Percentiles rank a stretch among this genome's conserved stretches.
phyloP scores from a whole-genome alignment of 129 eudicot genomes.

The Chrysanthemum lavandulifolium region DNA sequence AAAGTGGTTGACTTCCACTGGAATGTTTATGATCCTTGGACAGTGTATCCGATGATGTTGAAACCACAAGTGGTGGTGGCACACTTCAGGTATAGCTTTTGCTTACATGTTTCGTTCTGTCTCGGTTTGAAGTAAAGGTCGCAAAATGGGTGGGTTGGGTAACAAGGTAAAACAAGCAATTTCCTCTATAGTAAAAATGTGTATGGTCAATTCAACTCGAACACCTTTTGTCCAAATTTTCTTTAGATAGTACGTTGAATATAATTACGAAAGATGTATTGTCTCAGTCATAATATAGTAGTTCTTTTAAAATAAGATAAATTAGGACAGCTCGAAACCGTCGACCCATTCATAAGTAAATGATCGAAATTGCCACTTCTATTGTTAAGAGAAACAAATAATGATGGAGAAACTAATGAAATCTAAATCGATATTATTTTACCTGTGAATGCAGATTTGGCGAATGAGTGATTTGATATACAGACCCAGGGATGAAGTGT shows the following conservation, averaged over 20 bases:
- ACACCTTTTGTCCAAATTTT: too few species aligned
- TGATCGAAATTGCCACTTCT: background rate
- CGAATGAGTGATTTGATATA: slow-evolving; percentile 81
- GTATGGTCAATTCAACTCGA: too few species aligned
- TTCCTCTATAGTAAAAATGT: too few species aligned
- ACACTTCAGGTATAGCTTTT: slow-evolving; percentile 62
- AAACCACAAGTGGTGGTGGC: slow-evolving; percentile 77
- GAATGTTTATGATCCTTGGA: slow-evolving; percentile 91
- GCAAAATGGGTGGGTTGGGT: background rate
- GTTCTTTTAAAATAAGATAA: too few species aligned
- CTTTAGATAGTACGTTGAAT: too few species aligned
- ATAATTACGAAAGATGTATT: too few species aligned
- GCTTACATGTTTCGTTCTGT: background rate
- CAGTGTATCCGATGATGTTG: slow-evolving; percentile 98
- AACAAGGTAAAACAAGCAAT: background rate
- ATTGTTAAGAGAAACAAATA: too few species aligned
- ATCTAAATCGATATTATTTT: background rate
- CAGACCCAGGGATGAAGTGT: slow-evolving; percentile 72
- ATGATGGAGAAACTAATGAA: background rate
- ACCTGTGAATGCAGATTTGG: slow-evolving; percentile 61
- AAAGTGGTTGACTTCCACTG: slow-evolving; percentile 96
- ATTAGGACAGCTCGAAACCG: background rate
- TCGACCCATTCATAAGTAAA: background rate
- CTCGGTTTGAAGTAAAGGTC: background rate
- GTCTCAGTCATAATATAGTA: too few species aligned